Evolutionary conservation across 2,329 filamentous ascomycete species (phyloP), one percentile per base, ranked within the genome.

Genomic region (Paraphaeosphaeria minitans): DNA sequence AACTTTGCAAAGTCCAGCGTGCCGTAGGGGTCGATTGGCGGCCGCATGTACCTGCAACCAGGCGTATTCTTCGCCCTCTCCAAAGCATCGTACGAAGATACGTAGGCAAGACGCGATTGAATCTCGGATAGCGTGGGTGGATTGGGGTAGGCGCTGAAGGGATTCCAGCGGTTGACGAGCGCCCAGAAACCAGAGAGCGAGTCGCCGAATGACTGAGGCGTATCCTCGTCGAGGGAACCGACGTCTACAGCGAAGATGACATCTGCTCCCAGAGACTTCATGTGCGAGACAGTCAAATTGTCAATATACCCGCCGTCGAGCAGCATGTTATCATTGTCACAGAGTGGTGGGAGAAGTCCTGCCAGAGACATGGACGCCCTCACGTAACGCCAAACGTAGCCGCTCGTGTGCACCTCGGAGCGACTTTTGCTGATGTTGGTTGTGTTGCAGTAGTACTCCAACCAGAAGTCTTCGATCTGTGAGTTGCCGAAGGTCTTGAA

Each of bases 371-470:
- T 99, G 12, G 93, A 97, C 0, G 95, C 95, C 47, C 95, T 87
- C 24, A 99, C 91, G 70, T 99, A 99, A 43, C 96, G 87, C 95
- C 95, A 99, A 0, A 95, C 94, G 71, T 99, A 99, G 14, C 95
- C 95, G 60, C 91, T 95, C 0, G 93, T 97, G 77, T 99, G 95
- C 65, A 96, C 93, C 75, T 99, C 95, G 3, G 87, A 87, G 21
- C 94, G 86, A 61, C 91, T 95, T 77, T 96, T 96, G 80, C 91
- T 96, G 78, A 99, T 98, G 77, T 98, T 99, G 39, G 96, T 99
- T 0, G 95, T 98, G 78, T 99, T 99, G 84, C 96, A 99, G 80
- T 99, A 99, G 75, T 92, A 99, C 67, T 97, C 93, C 12, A 99
- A 85, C 95, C 95, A 99, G 72, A 98, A 99, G 76, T 99, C 95